Base-by-base conservation (phyloP, 768 basidiomycete genomes). In the Amanita molliuscula region DNA sequence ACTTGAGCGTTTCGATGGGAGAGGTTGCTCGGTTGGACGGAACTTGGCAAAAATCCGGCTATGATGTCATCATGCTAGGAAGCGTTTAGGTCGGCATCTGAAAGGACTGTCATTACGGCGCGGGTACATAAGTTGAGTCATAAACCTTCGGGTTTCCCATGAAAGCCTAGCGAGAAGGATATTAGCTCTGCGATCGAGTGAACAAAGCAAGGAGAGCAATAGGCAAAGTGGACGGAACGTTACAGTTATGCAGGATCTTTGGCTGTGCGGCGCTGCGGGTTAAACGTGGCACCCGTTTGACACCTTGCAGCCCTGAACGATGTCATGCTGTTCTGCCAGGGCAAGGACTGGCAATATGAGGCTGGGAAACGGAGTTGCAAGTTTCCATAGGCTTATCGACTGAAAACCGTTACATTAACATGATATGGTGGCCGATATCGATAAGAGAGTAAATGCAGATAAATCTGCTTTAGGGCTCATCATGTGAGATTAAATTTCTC, bases 141-240 rank as follows among this genome's bases (percentile, higher is more conserved):
- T 47, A 35, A 38, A n/a, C 34, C 16, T 35, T 35, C 25, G 18
- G 21, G 20, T 37, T 47, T 47, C 46, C 46, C 46, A 47, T 47
- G 46, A 7, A 25, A 35, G 46, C 46, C 46, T 25, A 36, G 25
- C 13, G 25, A 36, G 15, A 5, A 13, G 25, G 33, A 8, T 16
- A 1, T 4, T 10, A 25, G 21, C 11, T n/a, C 18, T 18, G 44
- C 16, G 29, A 35, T 35, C 46, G 33, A 4, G 18, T 8, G 35
- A 16, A 47, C 46, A 47, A 47, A 37, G 46, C 33, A 47, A 25
- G 34, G 31, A 31, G 13, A 15, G 36, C 8, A 36, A 38, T 18
- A n/a, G 35, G 35, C 6, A 25, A 40, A 6, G 31, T 9, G 7
- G 25, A 37, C 2, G 11, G 18, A 15, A 9, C 10, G 33, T 13